phyloP scores from a whole-genome alignment of 495 filamentous ascomycete species.

The Aspergillus ostianus region DNA sequence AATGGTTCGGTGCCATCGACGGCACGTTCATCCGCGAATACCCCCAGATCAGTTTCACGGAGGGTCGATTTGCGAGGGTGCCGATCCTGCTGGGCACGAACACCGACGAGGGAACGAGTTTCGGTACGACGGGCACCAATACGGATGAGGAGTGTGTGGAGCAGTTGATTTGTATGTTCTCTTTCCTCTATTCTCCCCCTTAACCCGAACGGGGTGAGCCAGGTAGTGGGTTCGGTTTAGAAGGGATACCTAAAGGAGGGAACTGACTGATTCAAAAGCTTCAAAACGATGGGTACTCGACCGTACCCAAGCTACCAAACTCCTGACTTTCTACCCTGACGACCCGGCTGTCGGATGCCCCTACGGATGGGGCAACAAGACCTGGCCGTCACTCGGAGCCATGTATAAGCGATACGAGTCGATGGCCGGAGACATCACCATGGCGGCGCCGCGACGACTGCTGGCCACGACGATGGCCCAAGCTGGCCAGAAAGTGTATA shows the following conservation, averaged over 20 bases:
- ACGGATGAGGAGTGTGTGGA: constrained; percentile 44
- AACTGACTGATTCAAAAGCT: constrained; percentile 13
- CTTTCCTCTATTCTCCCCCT: constrained; percentile 1
- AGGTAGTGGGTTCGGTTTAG: background rate
- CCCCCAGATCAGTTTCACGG: constrained; percentile 34
- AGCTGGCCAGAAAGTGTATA: constrained; percentile 45
- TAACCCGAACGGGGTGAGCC: background rate
- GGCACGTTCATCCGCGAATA: constrained; percentile 48
- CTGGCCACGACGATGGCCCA: constrained; percentile 49
- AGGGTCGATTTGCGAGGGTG: constrained; percentile 38
- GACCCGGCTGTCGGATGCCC: constrained; percentile 44
- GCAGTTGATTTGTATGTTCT: constrained; percentile 35
- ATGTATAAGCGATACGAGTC: constrained; percentile 53
- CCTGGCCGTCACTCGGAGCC: constrained; percentile 41
- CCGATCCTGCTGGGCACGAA: constrained; percentile 48
- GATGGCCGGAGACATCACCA: constrained; percentile 53
- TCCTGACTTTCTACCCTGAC: constrained; percentile 40
- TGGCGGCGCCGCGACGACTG: constrained; percentile 53
- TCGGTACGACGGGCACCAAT: constrained; percentile 44
- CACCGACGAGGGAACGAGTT: constrained; percentile 50
- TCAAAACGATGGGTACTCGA: constrained; percentile 39
- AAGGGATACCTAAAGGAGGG: background rate
- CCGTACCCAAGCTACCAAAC: constrained; percentile 26
- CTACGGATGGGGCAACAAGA: constrained; percentile 50
- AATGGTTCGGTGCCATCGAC: constrained; percentile 48